phyloP scores from a whole-genome alignment of 1,284 basidiomycete species.

The Psilocybe mexicana region DNA sequence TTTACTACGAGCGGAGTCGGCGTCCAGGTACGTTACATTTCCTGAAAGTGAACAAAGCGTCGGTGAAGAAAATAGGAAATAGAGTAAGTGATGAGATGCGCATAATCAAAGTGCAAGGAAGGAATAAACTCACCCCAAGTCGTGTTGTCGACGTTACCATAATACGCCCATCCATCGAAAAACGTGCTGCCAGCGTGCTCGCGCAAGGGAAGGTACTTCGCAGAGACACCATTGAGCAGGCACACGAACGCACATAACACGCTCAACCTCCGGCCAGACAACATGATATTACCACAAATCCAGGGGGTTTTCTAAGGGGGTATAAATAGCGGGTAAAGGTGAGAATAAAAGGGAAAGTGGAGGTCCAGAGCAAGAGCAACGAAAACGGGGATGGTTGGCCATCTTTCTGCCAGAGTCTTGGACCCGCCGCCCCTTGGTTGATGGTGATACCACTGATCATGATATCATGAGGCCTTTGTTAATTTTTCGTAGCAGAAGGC shows the following conservation, averaged over 20 bases:
- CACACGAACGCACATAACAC: constrained; percentile 5
- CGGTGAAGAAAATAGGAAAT: too few species aligned
- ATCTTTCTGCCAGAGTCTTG: neutral
- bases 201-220: constrained; percentile 43
- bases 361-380: neutral
- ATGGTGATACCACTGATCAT: too few species aligned
- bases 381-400: neutral
- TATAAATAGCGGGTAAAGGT: neutral
- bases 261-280: neutral
- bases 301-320: too few species aligned
- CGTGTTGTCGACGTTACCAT: constrained; percentile 58
- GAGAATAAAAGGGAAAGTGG: neutral
- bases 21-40: constrained; percentile 52
- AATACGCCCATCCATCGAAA: constrained; percentile 63
- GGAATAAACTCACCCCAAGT: constrained; percentile 50
- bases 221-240: constrained; percentile 14
- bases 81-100: neutral
- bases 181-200: constrained; percentile 55
- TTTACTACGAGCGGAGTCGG: constrained; percentile 38
- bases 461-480: too few species aligned
- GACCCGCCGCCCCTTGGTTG: too few species aligned
- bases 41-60: constrained; percentile 31
- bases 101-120: neutral
- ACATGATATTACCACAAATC: too few species aligned
- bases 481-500: too few species aligned